These are phyloP conservation scores for Diospyros lotus DNA, from an alignment of 148 eudicot species.

Conservation along the genomic window DNA sequence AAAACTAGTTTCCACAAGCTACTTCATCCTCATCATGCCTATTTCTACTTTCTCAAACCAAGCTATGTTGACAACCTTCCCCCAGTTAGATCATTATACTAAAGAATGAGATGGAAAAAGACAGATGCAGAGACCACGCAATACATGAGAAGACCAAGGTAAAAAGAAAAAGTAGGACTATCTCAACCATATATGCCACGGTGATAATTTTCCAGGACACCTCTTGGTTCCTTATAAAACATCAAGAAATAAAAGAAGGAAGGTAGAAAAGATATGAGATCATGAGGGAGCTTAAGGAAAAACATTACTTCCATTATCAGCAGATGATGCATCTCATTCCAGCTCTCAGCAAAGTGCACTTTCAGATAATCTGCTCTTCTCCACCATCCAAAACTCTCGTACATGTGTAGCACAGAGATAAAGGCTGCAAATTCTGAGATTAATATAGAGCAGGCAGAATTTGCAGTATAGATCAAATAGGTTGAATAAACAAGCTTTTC, in stretches of 20 bases:
- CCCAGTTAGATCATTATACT: not conserved
- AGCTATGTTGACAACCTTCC: not conserved
- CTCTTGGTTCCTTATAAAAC: not conserved
- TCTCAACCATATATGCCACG: not conserved
- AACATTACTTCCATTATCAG: slow-evolving; percentile 92
- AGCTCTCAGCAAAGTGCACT: slow-evolving; percentile 99
- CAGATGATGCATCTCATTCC: slow-evolving; percentile 99
- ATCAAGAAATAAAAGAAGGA: not conserved
- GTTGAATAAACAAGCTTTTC: not conserved
- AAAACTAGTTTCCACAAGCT: not conserved
- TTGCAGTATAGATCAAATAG: not conserved
- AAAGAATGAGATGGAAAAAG: not conserved
- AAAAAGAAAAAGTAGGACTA: not conserved
- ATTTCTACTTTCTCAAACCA: not conserved
- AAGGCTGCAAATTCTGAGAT: slow-evolving; percentile 52
- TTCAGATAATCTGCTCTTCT: slow-evolving; percentile 94
- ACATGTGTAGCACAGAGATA: slow-evolving; percentile 91
- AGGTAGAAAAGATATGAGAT: not conserved
- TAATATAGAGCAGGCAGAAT: not conserved
- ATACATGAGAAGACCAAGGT: not conserved
- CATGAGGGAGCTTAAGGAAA: slow-evolving; percentile 3
- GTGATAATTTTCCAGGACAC: not conserved
- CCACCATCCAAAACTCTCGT: slow-evolving; percentile 99
- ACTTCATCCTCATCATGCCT: not conserved
- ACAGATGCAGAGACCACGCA: not conserved